Percentiles rank a stretch among this genome's conserved stretches.
Conservation (phyloP, 371 early-diverging fungal genomes). For the Mortierella sp. region DNA sequence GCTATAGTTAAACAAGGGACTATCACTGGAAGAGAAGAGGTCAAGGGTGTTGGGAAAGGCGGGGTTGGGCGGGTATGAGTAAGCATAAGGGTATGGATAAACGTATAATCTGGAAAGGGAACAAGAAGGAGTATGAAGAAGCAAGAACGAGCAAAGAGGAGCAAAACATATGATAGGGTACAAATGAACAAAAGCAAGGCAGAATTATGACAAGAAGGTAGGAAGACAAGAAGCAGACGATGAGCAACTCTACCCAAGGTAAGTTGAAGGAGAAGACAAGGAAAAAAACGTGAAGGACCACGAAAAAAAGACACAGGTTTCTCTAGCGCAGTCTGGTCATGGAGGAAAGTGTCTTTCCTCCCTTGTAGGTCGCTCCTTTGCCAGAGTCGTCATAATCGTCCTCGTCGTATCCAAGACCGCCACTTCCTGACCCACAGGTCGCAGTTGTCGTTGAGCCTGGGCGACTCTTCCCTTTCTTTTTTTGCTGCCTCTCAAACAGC, state of each 20-base stretch:
- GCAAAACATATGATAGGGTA: too few species aligned
- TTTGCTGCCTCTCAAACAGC: constrained; percentile 69
- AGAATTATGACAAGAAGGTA: too few species aligned
- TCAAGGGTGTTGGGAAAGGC: too few species aligned
- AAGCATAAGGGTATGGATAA: too few species aligned
- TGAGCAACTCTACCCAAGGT: neutral
- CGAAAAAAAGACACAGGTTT: neutral
- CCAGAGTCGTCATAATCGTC: constrained; percentile 4
- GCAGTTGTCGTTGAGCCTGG: too few species aligned
- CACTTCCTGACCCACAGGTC: constrained; percentile 5
- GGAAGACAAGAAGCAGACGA: neutral
- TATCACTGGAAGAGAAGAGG: too few species aligned
- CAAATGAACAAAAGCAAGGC: too few species aligned
- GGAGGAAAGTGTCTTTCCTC: constrained; percentile 1
- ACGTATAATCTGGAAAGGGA: too few species aligned
- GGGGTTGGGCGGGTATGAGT: too few species aligned
- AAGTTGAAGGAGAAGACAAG: neutral
- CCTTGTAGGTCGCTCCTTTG: constrained; percentile 1
- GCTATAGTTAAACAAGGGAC: too few species aligned
- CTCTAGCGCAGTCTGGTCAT: neutral
- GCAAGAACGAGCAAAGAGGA: too few species aligned
- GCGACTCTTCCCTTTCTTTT: constrained; percentile 19
- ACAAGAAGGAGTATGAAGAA: too few species aligned
- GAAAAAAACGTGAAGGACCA: neutral
- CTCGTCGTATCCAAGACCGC: constrained; percentile 1